Evolutionary conservation across 2,329 filamentous ascomycete genomes (phyloP).

Genomic region (Colletotrichum sp.): DNA sequence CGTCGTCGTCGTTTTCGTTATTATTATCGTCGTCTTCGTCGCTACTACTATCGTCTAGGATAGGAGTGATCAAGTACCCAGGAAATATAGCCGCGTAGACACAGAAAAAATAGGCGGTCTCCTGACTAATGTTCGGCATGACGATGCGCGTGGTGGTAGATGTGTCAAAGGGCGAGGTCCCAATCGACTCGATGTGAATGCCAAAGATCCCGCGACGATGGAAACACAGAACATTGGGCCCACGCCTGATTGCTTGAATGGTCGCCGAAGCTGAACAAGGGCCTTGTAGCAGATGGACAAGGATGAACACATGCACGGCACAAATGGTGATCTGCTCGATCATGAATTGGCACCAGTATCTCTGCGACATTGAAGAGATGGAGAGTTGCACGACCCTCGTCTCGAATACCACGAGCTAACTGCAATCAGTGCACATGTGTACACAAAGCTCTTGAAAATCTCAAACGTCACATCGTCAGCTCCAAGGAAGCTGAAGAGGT

Average conservation of each 20-base stretch:
- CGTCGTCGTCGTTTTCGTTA: no score
- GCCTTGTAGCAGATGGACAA: neutral
- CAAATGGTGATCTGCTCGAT: neutral
- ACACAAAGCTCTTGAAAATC: neutral
- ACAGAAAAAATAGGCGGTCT: no score
- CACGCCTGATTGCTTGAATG: neutral
- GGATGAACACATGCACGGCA: neutral
- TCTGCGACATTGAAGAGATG: neutral
- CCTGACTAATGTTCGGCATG: neutral
- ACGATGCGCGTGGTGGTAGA: neutral
- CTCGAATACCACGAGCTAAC: neutral
- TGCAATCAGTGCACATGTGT: neutral
- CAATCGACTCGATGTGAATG: neutral
- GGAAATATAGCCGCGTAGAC: no score
- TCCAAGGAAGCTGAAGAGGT: neutral
- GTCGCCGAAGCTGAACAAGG: neutral
- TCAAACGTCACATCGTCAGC: neutral
- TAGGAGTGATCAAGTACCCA: no score
- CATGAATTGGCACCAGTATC: neutral
- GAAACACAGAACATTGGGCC: neutral
- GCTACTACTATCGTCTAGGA: no score
- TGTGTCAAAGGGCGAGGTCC: neutral
- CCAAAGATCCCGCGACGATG: neutral
- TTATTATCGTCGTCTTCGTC: no score
- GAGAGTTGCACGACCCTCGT: neutral